phyloP scores from a whole-genome alignment of 768 basidiomycete genomes.

The Tulasnella sp. region DNA sequence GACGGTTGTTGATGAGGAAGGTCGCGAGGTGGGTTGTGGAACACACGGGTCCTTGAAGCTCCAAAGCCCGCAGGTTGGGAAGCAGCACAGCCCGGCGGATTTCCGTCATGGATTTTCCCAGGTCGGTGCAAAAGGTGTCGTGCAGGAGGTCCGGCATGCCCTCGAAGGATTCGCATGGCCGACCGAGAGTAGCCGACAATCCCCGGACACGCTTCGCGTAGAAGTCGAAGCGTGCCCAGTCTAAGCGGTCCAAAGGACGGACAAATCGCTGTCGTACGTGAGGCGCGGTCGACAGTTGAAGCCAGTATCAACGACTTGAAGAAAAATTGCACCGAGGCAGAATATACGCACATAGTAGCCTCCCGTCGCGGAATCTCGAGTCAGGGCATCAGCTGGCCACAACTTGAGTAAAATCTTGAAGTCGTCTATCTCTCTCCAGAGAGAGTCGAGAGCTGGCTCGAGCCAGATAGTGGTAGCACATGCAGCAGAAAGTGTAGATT shows the following conservation, averaged over 20 bases:
- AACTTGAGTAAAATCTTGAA: slow-evolving; percentile 12
- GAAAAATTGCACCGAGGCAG: slow-evolving; percentile 10
- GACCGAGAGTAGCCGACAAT: neutral
- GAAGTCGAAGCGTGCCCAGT: slow-evolving; percentile 16
- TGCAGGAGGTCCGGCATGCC: slow-evolving; percentile 5
- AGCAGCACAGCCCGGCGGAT: neutral
- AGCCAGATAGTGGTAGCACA: neutral
- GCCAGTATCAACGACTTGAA: slow-evolving; percentile 11
- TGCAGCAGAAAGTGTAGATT: neutral
- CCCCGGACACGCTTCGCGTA: neutral
- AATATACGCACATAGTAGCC: slow-evolving; percentile 11
- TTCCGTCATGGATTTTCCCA: neutral
- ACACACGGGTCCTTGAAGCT: neutral
- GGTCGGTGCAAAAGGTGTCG: slow-evolving; percentile 5
- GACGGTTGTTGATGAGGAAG: neutral
- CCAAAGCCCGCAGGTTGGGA: slow-evolving; percentile 5
- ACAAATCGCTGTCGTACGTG: neutral
- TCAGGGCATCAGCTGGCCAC: slow-evolving; percentile 4
- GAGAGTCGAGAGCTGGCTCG: slow-evolving; percentile 12
- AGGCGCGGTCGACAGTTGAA: neutral
- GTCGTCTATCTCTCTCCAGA: slow-evolving; percentile 8
- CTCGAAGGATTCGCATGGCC: neutral
- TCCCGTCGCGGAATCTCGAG: neutral
- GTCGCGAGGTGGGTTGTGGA: slow-evolving; percentile 36
- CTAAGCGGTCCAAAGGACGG: neutral